A percentile compares a stretch with the other conserved stretches of the same genome.
These are phyloP conservation scores for Backusella mclennaniae DNA, from an alignment of 192 early-diverging fungal species.

Conservation along the genomic window DNA sequence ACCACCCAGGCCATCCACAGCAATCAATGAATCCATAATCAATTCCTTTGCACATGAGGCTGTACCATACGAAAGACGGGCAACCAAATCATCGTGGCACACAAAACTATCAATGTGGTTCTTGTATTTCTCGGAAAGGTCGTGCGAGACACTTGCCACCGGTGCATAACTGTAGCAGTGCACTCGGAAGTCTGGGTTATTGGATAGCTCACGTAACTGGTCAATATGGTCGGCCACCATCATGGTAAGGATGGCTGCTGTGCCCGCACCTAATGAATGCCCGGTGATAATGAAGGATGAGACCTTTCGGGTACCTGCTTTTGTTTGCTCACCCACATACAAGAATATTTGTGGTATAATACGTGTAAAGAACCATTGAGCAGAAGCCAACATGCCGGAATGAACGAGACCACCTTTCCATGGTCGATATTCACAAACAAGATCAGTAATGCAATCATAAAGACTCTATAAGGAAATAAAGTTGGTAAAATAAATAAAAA, in stretches of 20 bases:
- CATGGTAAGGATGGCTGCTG: conserved; percentile 65
- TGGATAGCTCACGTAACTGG: conserved; percentile 33
- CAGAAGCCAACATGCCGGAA: conserved; percentile 70
- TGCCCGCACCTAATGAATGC: conserved; percentile 66
- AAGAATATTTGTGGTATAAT: conserved; percentile 58
- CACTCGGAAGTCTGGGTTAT: conserved; percentile 43
- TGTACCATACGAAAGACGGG: conserved; percentile 63
- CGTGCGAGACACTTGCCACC: conserved; percentile 51
- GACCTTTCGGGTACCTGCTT: conserved; percentile 34
- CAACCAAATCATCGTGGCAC: conserved; percentile 61
- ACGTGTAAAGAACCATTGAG: conserved; percentile 64
- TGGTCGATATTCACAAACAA: conserved; percentile 76
- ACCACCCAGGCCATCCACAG: conserved; percentile 34
- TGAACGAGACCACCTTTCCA: conserved; percentile 82
- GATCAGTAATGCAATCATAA: conserved; percentile 73
- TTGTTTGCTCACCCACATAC: conserved; percentile 34
- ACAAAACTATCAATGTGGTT: conserved; percentile 63
- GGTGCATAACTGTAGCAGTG: conserved; percentile 56
- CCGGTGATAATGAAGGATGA: conserved; percentile 57
- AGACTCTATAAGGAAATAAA: conserved; percentile 47
- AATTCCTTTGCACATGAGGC: conserved; percentile 60
- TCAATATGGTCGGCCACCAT: conserved; percentile 55
- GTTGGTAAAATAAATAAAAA: not conserved
- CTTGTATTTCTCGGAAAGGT: conserved; percentile 50
- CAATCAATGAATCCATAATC: conserved; percentile 50